A percentile compares a stretch with the other conserved stretches of the same genome.
These are phyloP conservation scores for Phytophthora pinifolia DNA, from an alignment of 352 stramenopile species.

Conservation along the genomic window DNA sequence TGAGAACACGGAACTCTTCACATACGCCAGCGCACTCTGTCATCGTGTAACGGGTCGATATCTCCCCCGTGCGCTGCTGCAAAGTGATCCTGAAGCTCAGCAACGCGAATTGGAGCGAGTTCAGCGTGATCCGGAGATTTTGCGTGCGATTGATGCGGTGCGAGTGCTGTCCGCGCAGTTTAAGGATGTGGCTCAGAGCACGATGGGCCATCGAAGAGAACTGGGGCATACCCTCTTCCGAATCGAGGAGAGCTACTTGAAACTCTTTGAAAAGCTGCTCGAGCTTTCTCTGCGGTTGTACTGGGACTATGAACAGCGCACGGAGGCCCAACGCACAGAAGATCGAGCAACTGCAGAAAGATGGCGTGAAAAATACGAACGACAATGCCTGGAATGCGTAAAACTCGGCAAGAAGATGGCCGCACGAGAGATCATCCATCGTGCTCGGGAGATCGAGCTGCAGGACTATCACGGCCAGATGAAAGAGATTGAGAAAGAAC, in stretches of 20 bases:
- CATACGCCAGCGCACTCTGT: slow-evolving; percentile 65
- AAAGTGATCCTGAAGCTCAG: slow-evolving; percentile 46
- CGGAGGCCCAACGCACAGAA: slow-evolving; percentile 42
- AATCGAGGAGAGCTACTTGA: slow-evolving; percentile 76
- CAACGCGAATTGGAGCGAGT: slow-evolving; percentile 58
- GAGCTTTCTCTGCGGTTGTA: slow-evolving; percentile 72
- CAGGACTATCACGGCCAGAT: slow-evolving; percentile 45
- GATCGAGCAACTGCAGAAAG: slow-evolving; percentile 44
- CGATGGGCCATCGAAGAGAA: slow-evolving; percentile 64
- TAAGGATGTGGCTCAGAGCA: slow-evolving; percentile 59
- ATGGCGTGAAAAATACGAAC: slow-evolving; percentile 56
- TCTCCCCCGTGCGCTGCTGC: slow-evolving; percentile 44
- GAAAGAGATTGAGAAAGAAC: slow-evolving; percentile 36
- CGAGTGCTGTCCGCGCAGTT: slow-evolving; percentile 64
- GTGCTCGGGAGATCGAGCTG: slow-evolving; percentile 52
- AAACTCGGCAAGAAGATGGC: slow-evolving; percentile 60
- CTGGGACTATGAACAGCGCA: slow-evolving; percentile 65
- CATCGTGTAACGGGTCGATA: slow-evolving; percentile 67
- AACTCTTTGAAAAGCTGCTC: slow-evolving; percentile 76
- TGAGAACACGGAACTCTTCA: slow-evolving; percentile 69
- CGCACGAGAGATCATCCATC: slow-evolving; percentile 52
- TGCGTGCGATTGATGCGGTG: slow-evolving; percentile 53
- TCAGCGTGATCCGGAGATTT: slow-evolving; percentile 56
- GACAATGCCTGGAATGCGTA: slow-evolving; percentile 40
- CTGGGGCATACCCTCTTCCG: slow-evolving; percentile 64